Evolutionary conservation across 208 protist species (phyloP).

Genomic region (Acanthamoeba castellanii): DNA sequence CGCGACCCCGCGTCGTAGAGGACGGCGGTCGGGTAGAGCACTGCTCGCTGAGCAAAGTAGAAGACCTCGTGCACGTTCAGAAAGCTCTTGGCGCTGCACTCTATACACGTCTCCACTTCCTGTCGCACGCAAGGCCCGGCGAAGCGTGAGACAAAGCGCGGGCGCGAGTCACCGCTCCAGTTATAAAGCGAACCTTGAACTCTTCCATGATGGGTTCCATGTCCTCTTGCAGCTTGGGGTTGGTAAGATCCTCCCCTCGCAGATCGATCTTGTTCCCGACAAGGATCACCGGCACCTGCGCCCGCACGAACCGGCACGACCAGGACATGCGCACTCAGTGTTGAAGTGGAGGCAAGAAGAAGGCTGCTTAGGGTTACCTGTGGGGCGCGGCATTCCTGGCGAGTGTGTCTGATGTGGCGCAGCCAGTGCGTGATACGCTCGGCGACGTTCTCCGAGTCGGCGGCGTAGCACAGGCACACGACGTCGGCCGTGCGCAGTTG

Average conservation of each 20-base stretch:
- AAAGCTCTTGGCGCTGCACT: slow-evolving; percentile 59
- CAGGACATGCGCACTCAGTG: not conserved
- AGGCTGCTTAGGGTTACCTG: not conserved
- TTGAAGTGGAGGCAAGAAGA: not conserved
- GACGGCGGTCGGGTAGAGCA: slow-evolving; percentile 67
- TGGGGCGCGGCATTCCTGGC: not conserved
- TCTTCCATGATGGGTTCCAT: slow-evolving; percentile 75
- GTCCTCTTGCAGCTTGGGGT: slow-evolving; percentile 54
- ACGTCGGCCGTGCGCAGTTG: slow-evolving; percentile 49
- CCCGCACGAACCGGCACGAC: not conserved
- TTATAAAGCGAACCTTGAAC: slow-evolving; percentile 53
- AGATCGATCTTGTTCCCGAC: slow-evolving; percentile 76
- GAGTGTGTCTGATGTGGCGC: slow-evolving; percentile 33
- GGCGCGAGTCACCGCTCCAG: not conserved
- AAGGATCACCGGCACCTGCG: slow-evolving; percentile 70
- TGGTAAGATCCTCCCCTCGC: slow-evolving; percentile 32
- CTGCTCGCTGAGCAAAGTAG: slow-evolving; percentile 69
- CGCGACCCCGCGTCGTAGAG: slow-evolving; percentile 65
- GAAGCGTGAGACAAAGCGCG: too few relatives aligned
- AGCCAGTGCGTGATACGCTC: slow-evolving; percentile 46
- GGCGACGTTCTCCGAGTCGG: not conserved
- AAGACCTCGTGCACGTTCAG: slow-evolving; percentile 75
- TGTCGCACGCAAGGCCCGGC: not conserved
- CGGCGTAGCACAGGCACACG: slow-evolving; percentile 60
- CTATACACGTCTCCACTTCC: slow-evolving; percentile 77